Conservation (phyloP, 78 protist genomes). For the Dictyostelium firmibasis region DNA sequence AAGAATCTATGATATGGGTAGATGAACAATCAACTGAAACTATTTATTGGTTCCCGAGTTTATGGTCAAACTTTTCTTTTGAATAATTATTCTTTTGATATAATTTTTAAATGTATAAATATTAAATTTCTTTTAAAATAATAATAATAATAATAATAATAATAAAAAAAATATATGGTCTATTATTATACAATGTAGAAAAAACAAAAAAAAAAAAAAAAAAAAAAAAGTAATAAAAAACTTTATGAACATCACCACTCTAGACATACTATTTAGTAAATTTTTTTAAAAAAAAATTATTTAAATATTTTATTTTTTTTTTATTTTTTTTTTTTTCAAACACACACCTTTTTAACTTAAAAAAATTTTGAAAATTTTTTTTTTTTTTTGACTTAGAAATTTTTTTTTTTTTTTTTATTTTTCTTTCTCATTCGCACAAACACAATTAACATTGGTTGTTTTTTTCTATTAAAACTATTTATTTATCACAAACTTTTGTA, state of each 20-base stretch:
- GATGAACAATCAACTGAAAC: slow-evolving; percentile 67
- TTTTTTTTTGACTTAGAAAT: neutral
- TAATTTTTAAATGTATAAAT: too few species aligned
- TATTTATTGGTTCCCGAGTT: slow-evolving; percentile 81
- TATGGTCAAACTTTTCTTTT: slow-evolving; percentile 22
- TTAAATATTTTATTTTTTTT: too few species aligned
- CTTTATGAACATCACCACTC: neutral
- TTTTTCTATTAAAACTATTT: too few species aligned
- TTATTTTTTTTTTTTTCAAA: neutral
- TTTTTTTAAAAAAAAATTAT: too few species aligned
- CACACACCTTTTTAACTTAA: neutral
- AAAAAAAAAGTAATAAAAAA: too few species aligned
- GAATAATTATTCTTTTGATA: neutral
- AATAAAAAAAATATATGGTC: too few species aligned
- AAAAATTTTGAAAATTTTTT: too few species aligned
- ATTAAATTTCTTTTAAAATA: too few species aligned
- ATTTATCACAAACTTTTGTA: neutral
- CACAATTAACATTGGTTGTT: neutral
- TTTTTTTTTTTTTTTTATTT: too few species aligned
- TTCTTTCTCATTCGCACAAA: neutral
- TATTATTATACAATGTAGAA: too few species aligned
- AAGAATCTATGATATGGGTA: slow-evolving; percentile 82
- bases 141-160: too few species aligned
- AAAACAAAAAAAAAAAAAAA: too few species aligned
- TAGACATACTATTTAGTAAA: neutral